Percentiles rank a stretch among this genome's conserved stretches.
Conservation (phyloP, 495 filamentous ascomycete species). For the Opeltia flavorubescens region DNA sequence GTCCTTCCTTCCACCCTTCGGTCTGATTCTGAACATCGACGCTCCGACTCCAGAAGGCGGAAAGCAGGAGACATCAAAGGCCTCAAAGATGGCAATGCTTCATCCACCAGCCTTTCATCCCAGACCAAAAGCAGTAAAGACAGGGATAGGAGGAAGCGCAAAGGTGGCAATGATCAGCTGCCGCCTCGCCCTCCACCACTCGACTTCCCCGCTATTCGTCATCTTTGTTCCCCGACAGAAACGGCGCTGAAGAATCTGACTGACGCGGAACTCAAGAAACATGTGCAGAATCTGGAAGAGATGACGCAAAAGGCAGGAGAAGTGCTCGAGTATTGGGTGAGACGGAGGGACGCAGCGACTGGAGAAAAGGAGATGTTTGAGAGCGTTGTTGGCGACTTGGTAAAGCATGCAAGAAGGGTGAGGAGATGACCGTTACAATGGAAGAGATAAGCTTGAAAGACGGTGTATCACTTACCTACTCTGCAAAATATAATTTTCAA, state of each 20-base stretch:
- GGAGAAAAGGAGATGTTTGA: slow-evolving; percentile 94
- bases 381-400: slow-evolving; percentile 93
- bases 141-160: slow-evolving; percentile 21
- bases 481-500: background rate
- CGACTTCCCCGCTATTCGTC: slow-evolving; percentile 62
- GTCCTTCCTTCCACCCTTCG: slow-evolving; percentile 67
- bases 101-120: slow-evolving; percentile 35
- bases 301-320: slow-evolving; percentile 54
- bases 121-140: slow-evolving; percentile 17
- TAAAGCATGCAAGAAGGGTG: slow-evolving; percentile 83
- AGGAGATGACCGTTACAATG: slow-evolving; percentile 52
- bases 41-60: slow-evolving; percentile 28
- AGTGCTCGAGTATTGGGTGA: slow-evolving; percentile 81
- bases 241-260: slow-evolving; percentile 65
- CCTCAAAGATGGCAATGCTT: slow-evolving; percentile 40
- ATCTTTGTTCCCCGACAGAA: slow-evolving; percentile 70
- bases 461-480: background rate
- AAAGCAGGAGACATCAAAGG: slow-evolving; percentile 12
- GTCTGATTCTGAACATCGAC: slow-evolving; percentile 27
- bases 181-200: slow-evolving; percentile 57
- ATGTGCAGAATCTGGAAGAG: slow-evolving; percentile 57
- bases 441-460: background rate
- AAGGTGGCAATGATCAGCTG: slow-evolving; percentile 26
- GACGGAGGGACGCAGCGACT: slow-evolving; percentile 66
- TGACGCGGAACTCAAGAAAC: slow-evolving; percentile 55